These are phyloP conservation scores for Sporothrix protearum DNA, from an alignment of 2,329 filamentous ascomycete genomes.

Conservation along the genomic window DNA sequence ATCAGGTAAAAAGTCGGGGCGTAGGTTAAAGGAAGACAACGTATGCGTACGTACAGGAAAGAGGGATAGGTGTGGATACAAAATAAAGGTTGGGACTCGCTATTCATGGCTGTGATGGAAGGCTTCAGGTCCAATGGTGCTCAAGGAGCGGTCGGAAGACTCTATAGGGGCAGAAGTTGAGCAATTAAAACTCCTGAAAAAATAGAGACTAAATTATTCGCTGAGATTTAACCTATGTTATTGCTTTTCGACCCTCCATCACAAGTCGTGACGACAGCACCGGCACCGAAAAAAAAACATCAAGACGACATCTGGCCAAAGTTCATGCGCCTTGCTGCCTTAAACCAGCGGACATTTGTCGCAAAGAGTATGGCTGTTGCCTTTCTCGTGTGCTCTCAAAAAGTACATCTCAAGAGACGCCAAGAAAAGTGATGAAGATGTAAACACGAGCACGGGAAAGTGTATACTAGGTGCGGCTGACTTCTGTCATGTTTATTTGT, in stretches of 20 bases:
- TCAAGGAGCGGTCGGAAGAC: background rate
- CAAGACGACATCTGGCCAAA: background rate
- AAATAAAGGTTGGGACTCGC: background rate
- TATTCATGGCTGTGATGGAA: background rate
- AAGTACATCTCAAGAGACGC: background rate
- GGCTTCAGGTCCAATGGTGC: background rate
- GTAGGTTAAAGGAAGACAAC: background rate
- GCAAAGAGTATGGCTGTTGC: background rate
- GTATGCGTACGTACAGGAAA: background rate
- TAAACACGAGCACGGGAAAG: background rate
- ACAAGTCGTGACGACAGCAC: background rate
- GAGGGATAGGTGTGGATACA: background rate
- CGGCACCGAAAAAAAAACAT: background rate
- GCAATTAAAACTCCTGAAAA: background rate
- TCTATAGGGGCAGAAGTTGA: background rate
- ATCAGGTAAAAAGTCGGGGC: background rate
- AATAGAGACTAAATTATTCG: background rate
- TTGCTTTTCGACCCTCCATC: background rate
- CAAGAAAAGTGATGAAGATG: background rate
- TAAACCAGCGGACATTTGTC: background rate
- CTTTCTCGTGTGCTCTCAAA: background rate
- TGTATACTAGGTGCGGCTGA: background rate
- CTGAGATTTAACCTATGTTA: background rate
- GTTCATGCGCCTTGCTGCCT: conserved; percentile 12
- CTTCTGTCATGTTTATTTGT: background rate